Evolutionary conservation across 2,329 filamentous ascomycete genomes (phyloP).

Genomic region (Diplodia intermedia): DNA sequence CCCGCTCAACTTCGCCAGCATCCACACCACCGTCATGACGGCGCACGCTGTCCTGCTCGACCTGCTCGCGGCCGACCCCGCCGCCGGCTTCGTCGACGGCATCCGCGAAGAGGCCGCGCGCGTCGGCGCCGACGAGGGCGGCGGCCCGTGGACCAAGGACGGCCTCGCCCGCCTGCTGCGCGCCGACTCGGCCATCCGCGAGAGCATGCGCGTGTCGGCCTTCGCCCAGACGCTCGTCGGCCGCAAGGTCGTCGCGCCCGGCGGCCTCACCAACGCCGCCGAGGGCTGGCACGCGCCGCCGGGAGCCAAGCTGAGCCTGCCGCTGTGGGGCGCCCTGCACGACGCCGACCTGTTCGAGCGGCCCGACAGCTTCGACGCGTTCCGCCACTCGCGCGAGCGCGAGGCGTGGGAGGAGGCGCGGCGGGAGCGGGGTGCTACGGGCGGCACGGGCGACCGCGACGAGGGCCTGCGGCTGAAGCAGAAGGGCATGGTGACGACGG

Average conservation of each 20-base stretch:
- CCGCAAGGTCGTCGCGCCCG: conserved; percentile 40
- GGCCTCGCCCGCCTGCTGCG: conserved; percentile 38
- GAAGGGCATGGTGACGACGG: conserved; percentile 39
- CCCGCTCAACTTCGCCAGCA: conserved; percentile 65
- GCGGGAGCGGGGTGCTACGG: not conserved
- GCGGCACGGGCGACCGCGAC: not conserved
- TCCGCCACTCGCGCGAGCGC: conserved; percentile 41
- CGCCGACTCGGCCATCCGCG: conserved; percentile 43
- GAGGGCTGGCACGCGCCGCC: conserved; percentile 38
- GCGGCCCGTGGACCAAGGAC: conserved; percentile 37
- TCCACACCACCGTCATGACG: conserved; percentile 64
- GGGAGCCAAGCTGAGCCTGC: conserved; percentile 36
- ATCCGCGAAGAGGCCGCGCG: conserved; percentile 13
- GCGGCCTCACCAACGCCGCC: conserved; percentile 39
- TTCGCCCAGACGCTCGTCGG: conserved; percentile 37
- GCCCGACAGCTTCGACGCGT: conserved; percentile 42
- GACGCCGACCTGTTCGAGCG: conserved; percentile 41
- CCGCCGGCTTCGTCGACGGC: conserved; percentile 35
- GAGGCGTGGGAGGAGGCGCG: conserved; percentile 34
- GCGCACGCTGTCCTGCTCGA: conserved; percentile 48
- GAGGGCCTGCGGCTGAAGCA: conserved; percentile 23
- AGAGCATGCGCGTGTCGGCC: conserved; percentile 41
- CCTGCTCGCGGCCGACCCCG: conserved; percentile 34
- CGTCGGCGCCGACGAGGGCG: not conserved
- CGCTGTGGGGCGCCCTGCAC: conserved; percentile 44